Base-by-base conservation (phyloP, 2,329 filamentous ascomycete species). In the Emergomyces pasteurianus region DNA sequence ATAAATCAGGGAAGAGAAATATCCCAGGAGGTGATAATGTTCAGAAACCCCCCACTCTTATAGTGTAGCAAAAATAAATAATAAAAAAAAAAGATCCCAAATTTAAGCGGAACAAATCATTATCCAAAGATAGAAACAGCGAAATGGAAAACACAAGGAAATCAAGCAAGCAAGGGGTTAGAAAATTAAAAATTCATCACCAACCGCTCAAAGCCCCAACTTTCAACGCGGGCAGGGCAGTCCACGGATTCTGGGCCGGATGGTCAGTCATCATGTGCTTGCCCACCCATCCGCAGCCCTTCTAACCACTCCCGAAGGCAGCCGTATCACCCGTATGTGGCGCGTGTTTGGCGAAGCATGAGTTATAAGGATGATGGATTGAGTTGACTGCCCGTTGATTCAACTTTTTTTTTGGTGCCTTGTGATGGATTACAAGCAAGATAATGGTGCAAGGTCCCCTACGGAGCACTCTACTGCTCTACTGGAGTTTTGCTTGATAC, bases 141-240 rank as follows among this genome's bases (percentile, higher is more conserved):
- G n/a, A 43, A 8, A 47, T 8, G 3, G 8, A 53, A 34, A 34
- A 53, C 49, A 53, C 16, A 31, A 31, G 14, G 28, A 2, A 50
- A 26, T n/a, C 16, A 34, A 34, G 10, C 6, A 36, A 38, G 18
- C 3, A 12, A 3, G 21, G n/a, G n/a, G n/a, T n/a, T n/a, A 9
- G 21, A 23, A 40, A 7, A 18, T 1, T 6, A 57, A 57, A 57
- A n/a, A 34, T 36, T 18, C 1, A 49, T 62, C 57, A 74, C 73
- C 59, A 63, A 88, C 86, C 86, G 60, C 80, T 78, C 60, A 80
- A 71, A n/a, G 78, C 78, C 34, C 86, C 86, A 60, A 86, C 77
- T 67, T 84, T 81, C 56, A 87, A 69, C 26, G 84, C 80, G 23
- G 75, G 66, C 46, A 69, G 23, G 49, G 73, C 49, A 8, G 66